Conservation (phyloP, 345 rosid species). For the Euphorbia peplus region DNA sequence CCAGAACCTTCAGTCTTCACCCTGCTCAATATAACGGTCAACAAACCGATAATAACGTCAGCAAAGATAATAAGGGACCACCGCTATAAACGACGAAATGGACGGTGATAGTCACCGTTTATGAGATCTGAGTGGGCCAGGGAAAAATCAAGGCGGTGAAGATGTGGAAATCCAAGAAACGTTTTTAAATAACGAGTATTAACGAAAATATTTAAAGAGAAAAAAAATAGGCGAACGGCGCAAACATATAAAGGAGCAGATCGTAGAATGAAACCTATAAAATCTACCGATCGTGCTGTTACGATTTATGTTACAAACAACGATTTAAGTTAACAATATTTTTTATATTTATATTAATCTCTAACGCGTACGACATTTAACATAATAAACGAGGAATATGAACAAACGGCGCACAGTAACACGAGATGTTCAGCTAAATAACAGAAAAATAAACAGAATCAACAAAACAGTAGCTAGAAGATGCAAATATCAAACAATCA, state of each 20-base stretch:
- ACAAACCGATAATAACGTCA: not conserved
- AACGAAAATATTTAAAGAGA: too few relatives aligned
- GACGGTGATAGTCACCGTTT: too few relatives aligned
- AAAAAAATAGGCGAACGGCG: too few relatives aligned
- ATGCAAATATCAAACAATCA: not conserved
- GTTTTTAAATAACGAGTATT: not conserved
- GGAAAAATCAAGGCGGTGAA: too few relatives aligned
- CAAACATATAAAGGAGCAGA: too few relatives aligned
- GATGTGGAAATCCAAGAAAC: too few relatives aligned
- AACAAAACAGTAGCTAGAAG: not conserved
- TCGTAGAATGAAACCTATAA: too few relatives aligned
- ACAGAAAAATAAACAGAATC: not conserved
- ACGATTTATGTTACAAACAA: too few relatives aligned
- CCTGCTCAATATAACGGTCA: conserved; percentile 5
- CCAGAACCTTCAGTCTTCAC: conserved; percentile 31
- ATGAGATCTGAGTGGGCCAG: too few relatives aligned
- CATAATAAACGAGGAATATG: not conserved
- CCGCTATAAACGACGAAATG: not conserved
- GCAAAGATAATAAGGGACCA: not conserved
- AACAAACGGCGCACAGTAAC: not conserved
- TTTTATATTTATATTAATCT: too few relatives aligned
- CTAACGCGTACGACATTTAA: not conserved
- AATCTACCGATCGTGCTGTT: too few relatives aligned
- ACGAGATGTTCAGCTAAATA: not conserved
- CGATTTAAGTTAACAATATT: too few relatives aligned